Base-by-base conservation (phyloP, 2,329 filamentous ascomycete species). In the Fusarium piperis region DNA sequence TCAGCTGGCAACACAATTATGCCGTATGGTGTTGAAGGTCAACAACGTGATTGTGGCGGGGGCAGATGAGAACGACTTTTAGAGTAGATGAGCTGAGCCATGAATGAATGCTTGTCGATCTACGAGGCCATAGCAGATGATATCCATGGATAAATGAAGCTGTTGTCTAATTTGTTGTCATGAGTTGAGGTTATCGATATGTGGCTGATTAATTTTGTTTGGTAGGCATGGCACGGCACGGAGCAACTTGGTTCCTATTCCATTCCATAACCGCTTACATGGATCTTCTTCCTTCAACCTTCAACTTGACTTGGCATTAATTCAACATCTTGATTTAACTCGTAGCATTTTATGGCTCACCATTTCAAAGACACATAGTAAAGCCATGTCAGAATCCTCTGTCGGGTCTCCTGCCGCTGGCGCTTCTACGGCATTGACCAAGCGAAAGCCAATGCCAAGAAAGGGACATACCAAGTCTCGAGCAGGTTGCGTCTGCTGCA, bases 11-110 rank as follows among this genome's bases (percentile, higher is more conserved):
- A 99, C 97, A 59, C 96, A 99, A 86, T 87, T 99, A 75, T 98
- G 96, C 87, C 91, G 96, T 74, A 98, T 99, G 95, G 95, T 98
- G 74, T 88, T 98, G 76, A 98, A 97, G 90, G 91, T 95, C 80
- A 97, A 98, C 87, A 97, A 97, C 81, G 95, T 98, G 73, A 97
- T 98, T 82, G 91, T 98, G 77, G 90, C 94, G 65, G 95, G 95
- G 63, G 90, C 90, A 72, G 95, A 95, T 75, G 93, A 97, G 71
- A 90, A 95, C 74, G 94, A 97, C 76, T 97, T 92, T 83, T 97
- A 92, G 82, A 80, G 30, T 61, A 68, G 64, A 73, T 71, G 64
- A 71, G 70, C 56, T 71, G 64, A 71, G 70, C 56, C 57, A 73
- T 59, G 70, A 73, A 73, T 67, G 64, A 72, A 72, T 64, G 70